A percentile compares a stretch with the other conserved stretches of the same genome.
Evolutionary conservation across 148 eudicot species (phyloP).

Genomic region (Silene uniflora): DNA sequence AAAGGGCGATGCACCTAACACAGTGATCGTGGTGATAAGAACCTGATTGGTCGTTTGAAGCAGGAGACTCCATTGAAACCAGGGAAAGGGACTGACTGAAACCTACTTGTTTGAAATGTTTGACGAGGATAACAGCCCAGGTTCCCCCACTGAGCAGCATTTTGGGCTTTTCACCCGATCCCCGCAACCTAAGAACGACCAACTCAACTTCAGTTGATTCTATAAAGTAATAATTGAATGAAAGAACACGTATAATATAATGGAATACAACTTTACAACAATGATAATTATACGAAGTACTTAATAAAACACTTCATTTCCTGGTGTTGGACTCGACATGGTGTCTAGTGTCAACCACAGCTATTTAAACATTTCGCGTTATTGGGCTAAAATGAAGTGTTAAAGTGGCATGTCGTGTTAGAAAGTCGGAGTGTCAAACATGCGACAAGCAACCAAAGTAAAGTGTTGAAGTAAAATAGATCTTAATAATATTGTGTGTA

Average conservation of each 20-base stretch:
- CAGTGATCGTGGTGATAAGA: conserved; percentile 35
- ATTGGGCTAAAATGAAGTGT: too few species aligned
- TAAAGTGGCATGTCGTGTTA: too few species aligned
- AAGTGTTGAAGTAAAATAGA: background rate
- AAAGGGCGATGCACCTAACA: conserved; percentile 25
- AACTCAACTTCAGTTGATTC: conserved; percentile 21
- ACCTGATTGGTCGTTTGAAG: conserved; percentile 34
- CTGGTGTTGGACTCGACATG: too few species aligned
- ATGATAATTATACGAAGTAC: too few species aligned
- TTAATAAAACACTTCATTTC: too few species aligned
- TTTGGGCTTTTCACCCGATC: conserved; percentile 36
- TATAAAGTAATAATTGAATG: background rate
- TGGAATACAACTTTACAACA: too few species aligned
- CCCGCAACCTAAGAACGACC: conserved; percentile 29
- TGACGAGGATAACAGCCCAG: conserved; percentile 34
- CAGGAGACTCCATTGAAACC: conserved; percentile 32
- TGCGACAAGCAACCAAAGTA: too few species aligned
- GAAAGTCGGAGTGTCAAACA: too few species aligned
- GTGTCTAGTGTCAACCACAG: too few species aligned
- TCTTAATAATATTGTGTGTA: too few species aligned
- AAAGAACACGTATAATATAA: too few species aligned
- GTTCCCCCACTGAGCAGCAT: conserved; percentile 23
- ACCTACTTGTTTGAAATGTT: conserved; percentile 42
- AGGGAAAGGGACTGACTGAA: conserved; percentile 29
- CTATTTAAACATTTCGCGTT: too few species aligned